Base-by-base conservation (phyloP, 177 flowering plant species). In the Vitis hybrid region DNA sequence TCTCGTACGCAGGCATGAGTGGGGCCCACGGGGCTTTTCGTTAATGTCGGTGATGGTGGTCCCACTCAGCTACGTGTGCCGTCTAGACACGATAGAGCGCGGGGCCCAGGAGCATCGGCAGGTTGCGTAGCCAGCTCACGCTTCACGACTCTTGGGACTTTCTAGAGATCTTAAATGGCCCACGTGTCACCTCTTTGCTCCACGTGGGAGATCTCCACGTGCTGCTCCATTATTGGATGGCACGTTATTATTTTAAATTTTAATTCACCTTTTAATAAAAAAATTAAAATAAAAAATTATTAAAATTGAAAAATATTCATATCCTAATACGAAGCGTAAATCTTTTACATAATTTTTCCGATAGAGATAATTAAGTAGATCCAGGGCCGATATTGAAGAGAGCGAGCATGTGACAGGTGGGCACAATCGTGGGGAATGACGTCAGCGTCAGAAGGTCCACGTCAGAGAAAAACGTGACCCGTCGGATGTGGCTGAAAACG, bases 51-150 rank as follows among this genome's bases (percentile, higher is more conserved):
- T 67, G 60, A 23, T n/a, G n/a, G 23, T 68, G 73, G 75, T 54
- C 68, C 60, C 45, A 48, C 8, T 0, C 12, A 67, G 12, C 68
- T 77, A 78, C 78, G 78, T 74, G 81, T 67, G 65, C 66, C 64
- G 17, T 57, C 30, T 8, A 61, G 62, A 68, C 15, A 64, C 23
- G 50, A 30, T 34, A 14, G 18, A 1, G 9, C 5, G 70, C 49
- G 69, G 73, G 66, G 6, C 72, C 72, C 72, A 54, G 67, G 1
- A 23, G 67, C 52, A 52, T 57, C 51, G 51, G n/a, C 0, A 61
- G 79, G 73, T 68, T 67, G 74, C 81, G 74, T 70, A 52, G 78
- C 75, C 78, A 68, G 75, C 78, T 74, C 70, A 74, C 56, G 4
- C 7, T 15, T 50, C 65, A 64, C 57, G 60, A 15, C 61, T 65